These are phyloP conservation scores for Tetrahymena elliotti DNA, from an alignment of 73 alveolate species.

Conservation along the genomic window DNA sequence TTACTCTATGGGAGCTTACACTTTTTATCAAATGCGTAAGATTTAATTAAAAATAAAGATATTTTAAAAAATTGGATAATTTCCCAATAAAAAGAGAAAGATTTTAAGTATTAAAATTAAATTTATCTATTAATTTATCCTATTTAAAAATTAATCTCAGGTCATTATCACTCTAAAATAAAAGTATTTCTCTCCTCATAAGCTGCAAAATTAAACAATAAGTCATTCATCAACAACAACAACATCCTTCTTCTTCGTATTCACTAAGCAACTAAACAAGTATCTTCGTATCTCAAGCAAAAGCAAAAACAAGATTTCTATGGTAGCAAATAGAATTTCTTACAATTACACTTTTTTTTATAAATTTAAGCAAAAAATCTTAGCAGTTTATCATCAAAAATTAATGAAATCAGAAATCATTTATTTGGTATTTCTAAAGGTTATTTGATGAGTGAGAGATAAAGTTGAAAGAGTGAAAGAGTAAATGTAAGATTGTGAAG, in stretches of 20 bases:
- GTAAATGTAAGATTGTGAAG: background rate
- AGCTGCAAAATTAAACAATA: background rate
- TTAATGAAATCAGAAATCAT: no score
- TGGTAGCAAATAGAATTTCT: background rate
- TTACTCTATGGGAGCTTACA: background rate
- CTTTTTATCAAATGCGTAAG: background rate
- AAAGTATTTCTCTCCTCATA: background rate
- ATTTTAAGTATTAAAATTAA: no score
- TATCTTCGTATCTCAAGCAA: background rate
- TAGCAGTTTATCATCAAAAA: background rate
- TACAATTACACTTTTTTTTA: background rate
- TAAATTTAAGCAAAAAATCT: background rate
- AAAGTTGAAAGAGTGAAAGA: background rate
- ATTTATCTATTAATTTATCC: background rate
- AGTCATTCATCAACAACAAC: background rate
- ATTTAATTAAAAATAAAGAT: background rate
- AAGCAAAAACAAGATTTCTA: background rate
- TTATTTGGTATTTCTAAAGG: background rate
- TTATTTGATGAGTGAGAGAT: background rate
- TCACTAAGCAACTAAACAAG: background rate
- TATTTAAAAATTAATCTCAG: no score
- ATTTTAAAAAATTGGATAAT: no score
- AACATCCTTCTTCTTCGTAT: background rate
- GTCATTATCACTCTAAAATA: background rate
- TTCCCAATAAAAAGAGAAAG: background rate